Percentiles rank a stretch among this genome's conserved stretches.
Evolutionary conservation across 257 asterid genomes (phyloP).

Genomic region (Plantago ovata): DNA sequence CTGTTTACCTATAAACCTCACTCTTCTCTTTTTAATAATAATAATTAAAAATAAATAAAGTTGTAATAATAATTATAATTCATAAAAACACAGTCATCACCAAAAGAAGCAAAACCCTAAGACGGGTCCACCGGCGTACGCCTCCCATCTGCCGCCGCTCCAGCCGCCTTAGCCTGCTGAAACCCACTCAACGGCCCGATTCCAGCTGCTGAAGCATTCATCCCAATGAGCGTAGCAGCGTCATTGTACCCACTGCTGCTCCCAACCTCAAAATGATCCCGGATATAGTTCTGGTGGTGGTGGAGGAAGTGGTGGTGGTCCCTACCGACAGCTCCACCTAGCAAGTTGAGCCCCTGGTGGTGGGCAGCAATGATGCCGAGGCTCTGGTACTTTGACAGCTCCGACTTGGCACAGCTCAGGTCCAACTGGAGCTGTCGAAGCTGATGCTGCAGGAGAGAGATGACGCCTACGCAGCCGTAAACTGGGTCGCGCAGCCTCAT

Average conservation of each 20-base stretch:
- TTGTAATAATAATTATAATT: too few relatives aligned
- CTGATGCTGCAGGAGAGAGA: constrained; percentile 75
- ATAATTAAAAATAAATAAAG: neutral
- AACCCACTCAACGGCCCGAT: constrained; percentile 62
- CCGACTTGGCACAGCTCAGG: constrained; percentile 70
- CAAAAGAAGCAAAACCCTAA: constrained; percentile 32
- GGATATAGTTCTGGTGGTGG: constrained; percentile 55
- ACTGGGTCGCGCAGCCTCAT: constrained; percentile 83
- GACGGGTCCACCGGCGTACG: constrained; percentile 85
- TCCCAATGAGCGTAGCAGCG: constrained; percentile 61
- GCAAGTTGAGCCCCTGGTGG: constrained; percentile 44
- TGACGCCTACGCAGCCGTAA: constrained; percentile 80
- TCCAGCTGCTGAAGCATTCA: constrained; percentile 62
- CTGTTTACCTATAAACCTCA: neutral
- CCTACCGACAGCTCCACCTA: constrained; percentile 30
- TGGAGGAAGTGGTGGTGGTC: constrained; percentile 47
- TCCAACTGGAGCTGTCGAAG: constrained; percentile 76
- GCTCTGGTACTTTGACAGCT: constrained; percentile 65
- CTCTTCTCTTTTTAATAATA: neutral
- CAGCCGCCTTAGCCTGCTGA: constrained; percentile 66
- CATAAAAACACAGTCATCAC: neutral
- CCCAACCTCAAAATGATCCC: constrained; percentile 32
- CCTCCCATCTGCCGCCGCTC: constrained; percentile 67
- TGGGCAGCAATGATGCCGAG: constrained; percentile 39
- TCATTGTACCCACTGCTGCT: constrained; percentile 43